These are phyloP conservation scores for Wallacemonas sp. DNA, from an alignment of 208 protist genomes.

Conservation along the genomic window DNA sequence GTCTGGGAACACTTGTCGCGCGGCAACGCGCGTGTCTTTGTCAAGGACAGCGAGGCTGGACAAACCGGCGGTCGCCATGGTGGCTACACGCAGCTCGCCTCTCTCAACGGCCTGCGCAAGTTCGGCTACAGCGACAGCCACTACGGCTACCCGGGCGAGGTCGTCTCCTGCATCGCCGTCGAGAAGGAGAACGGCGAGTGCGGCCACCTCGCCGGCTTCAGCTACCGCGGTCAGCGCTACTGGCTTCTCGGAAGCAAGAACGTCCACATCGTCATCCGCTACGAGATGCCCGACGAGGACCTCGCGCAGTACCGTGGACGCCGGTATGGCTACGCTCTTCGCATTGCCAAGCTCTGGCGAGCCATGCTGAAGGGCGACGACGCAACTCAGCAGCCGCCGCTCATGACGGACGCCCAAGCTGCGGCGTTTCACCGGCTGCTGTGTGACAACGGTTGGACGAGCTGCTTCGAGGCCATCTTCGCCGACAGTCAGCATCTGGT, in stretches of 20 bases:
- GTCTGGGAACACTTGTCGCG: slow-evolving; percentile 65
- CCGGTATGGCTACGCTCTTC: slow-evolving; percentile 35
- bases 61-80: not conserved
- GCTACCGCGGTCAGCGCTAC: slow-evolving; percentile 25
- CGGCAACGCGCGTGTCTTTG: slow-evolving; percentile 54
- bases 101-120: slow-evolving; percentile 66
- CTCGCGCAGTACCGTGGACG: slow-evolving; percentile 12
- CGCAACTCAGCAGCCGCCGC: not conserved
- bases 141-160: slow-evolving; percentile 30
- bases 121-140: slow-evolving; percentile 42
- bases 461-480: slow-evolving; percentile 57
- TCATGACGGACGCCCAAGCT: slow-evolving; percentile 16
- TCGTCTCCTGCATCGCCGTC: slow-evolving; percentile 37
- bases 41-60: not conserved
- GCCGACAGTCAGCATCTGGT: slow-evolving; percentile 49
- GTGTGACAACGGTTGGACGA: slow-evolving; percentile 27
- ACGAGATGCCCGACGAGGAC: slow-evolving; percentile 47
- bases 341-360: slow-evolving; percentile 27
- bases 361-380: not conserved
- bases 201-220: slow-evolving; percentile 54
- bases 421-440: slow-evolving; percentile 31
- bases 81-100: slow-evolving; percentile 25
- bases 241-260: slow-evolving; percentile 62
- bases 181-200: slow-evolving; percentile 64
- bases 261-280: slow-evolving; percentile 50